These are phyloP conservation scores for Rubia yunnanensis DNA, from an alignment of 257 asterid species.

Conservation along the genomic window DNA sequence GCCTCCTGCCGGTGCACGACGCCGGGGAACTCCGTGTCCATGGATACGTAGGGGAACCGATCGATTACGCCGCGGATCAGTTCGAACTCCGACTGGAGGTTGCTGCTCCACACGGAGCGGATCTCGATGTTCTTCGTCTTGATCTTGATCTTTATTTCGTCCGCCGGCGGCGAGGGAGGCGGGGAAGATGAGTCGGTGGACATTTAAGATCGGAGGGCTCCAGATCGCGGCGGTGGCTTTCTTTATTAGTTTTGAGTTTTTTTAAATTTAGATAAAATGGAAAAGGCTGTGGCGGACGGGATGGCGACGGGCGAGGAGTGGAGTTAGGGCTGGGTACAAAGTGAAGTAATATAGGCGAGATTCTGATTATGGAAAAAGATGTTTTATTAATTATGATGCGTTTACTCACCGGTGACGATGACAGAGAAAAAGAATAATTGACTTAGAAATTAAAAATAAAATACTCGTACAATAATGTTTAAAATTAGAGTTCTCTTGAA, in stretches of 20 bases:
- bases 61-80: slow-evolving; percentile 40
- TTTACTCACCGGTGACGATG: not conserved
- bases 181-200: slow-evolving; percentile 1
- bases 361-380: not conserved
- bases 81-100: slow-evolving; percentile 41
- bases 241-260: not conserved
- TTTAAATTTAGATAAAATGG: no score
- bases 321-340: not conserved
- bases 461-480: no score
- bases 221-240: slow-evolving; percentile 10
- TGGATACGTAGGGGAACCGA: slow-evolving; percentile 41
- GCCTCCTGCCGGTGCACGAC: slow-evolving; percentile 37
- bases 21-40: slow-evolving; percentile 87
- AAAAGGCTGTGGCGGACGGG: not conserved
- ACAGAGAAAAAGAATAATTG: not conserved
- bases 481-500: no score
- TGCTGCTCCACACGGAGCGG: slow-evolving; percentile 58
- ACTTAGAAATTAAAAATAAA: not conserved
- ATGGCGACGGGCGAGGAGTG: slow-evolving; percentile 7
- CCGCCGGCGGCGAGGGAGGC: slow-evolving; percentile 6
- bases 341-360: not conserved
- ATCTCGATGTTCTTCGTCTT: slow-evolving; percentile 14
- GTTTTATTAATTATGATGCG: not conserved
- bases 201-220: slow-evolving; percentile 13
- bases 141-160: not conserved